Evolutionary conservation across 2,329 filamentous ascomycete genomes (phyloP).

Genomic region (Falciphora oryzae): DNA sequence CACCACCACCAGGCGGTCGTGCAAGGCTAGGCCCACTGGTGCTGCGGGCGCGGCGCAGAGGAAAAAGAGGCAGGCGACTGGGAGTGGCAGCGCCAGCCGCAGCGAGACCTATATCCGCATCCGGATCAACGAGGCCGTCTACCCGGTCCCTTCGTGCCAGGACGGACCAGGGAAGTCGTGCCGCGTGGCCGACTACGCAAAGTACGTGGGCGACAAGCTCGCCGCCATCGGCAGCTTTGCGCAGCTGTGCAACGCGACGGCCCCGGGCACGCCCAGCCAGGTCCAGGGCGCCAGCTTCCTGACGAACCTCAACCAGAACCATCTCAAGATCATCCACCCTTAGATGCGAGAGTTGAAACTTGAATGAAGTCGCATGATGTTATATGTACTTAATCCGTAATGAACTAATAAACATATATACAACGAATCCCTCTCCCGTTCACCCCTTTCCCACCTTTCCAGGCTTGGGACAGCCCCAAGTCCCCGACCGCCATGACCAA

Average conservation of each 20-base stretch:
- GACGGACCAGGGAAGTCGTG: conserved; percentile 51
- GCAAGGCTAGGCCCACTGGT: conserved; percentile 12
- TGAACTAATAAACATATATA: conserved; percentile 1
- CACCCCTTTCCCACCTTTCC: not conserved
- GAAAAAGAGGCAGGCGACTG: not conserved
- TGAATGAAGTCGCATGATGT: not conserved
- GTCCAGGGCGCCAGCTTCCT: conserved; percentile 45
- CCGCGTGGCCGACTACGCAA: conserved; percentile 37
- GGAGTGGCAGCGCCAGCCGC: conserved; percentile 9
- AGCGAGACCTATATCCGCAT: conserved; percentile 48
- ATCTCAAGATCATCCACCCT: conserved; percentile 21
- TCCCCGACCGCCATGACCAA: not conserved
- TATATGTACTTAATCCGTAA: not conserved
- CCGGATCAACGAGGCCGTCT: conserved; percentile 57
- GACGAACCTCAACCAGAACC: conserved; percentile 36
- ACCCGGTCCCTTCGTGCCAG: conserved; percentile 50
- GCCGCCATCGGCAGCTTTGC: conserved; percentile 43
- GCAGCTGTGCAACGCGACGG: conserved; percentile 40
- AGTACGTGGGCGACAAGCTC: conserved; percentile 39
- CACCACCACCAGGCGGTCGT: conserved; percentile 11
- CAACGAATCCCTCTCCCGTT: not conserved
- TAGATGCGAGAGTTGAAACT: not conserved
- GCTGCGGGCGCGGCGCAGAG: conserved; percentile 9
- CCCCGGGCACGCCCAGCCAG: conserved; percentile 30
- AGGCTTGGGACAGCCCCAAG: too few relatives aligned